Base-by-base conservation (phyloP, 1,284 basidiomycete genomes). In the Sutorius eximius region DNA sequence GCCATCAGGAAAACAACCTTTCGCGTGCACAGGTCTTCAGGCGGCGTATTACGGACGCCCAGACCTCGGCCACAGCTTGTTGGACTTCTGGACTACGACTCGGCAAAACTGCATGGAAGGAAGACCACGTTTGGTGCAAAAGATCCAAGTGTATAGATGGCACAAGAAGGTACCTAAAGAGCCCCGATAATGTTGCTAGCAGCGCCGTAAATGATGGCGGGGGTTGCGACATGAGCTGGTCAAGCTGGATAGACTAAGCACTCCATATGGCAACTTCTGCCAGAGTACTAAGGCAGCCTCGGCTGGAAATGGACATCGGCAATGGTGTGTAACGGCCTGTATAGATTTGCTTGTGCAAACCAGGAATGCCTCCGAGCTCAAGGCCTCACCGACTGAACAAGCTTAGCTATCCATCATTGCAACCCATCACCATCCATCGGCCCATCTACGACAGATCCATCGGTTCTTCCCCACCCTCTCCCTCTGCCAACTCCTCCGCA, bases 1-100 rank as follows among this genome's bases (percentile, higher is more conserved):
- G 76, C 77, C 61, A 91, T 72, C 3, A 86, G 52, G 5, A 63
- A 56, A 4, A 87, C 75, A 0, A 81, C 82, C 74, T 73, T 53
- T 81, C 80, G 24, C 85, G 74, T 6, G 77, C 73, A n/a, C 74
- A 71, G 1, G 72, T 66, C 68, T 87, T 89, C 55, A 90, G 62
- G 56, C 85, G 76, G 51, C 90, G 75, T 45, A 93, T 62, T 0
- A 84, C 77, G 6, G 79, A 79, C 0, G 86, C 89, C 91, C 89
- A 93, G 2, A 89, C 86, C 63, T 93, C 91, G 0, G 88, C 86
- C 10, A 86, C 76, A 0, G 87, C 82, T 33, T 87, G 74, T 61
- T 87, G 86, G 6, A 89, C 79, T 56, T 90, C 87, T 1, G 82
- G 77, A 55, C 79, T 73, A 66, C 86, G 89, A 55, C 76, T 79